Base-by-base conservation (phyloP, 441 rosid genomes). In the Manihot esculenta region DNA sequence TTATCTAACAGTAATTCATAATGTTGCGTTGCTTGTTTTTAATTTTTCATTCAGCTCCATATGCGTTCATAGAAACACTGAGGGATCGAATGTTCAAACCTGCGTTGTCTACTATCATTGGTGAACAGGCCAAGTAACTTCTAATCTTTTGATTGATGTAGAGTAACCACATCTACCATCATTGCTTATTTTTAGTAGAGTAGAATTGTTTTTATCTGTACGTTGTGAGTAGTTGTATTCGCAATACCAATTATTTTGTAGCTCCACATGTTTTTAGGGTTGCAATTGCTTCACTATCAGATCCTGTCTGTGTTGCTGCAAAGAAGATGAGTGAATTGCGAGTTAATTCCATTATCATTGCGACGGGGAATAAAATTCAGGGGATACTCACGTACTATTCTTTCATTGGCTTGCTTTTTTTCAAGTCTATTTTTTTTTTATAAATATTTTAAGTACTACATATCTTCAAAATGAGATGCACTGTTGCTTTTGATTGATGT, bases 81-180 rank as follows among this genome's bases (percentile, higher is more conserved):
- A 87, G 94, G 77, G 99, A 95, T 69, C 84, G 89, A 58, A 88
- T 93, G 96, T 91, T 95, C 79, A 95, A 93, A 82, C 99, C 99
- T 8, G 80, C 96, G 17, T 82, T 95, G 81, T 91, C 97, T 23
- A 88, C 95, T 38, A 88, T 95, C 60, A 83, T 93, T 71, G 80
- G 87, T 6, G 99, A 93, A 73, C 86, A 72, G 73, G 77, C 91
- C 5, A 91, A 88, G 93, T 88, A 81, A 55, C 48, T 41, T 69
- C 21, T 30, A 21, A 50, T n/a, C 21, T 57, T n/a, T n/a, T n/a
- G n/a, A n/a, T n/a, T n/a, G n/a, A n/a, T n/a, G n/a, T n/a, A n/a
- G n/a, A n/a, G n/a, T n/a, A n/a, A n/a, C n/a, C n/a, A n/a, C n/a
- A n/a, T n/a, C n/a, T n/a, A n/a, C n/a, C n/a, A n/a, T n/a, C n/a